Base-by-base conservation (phyloP, 805 yeast genomes). In the Scheffersomyces ergatensis region DNA sequence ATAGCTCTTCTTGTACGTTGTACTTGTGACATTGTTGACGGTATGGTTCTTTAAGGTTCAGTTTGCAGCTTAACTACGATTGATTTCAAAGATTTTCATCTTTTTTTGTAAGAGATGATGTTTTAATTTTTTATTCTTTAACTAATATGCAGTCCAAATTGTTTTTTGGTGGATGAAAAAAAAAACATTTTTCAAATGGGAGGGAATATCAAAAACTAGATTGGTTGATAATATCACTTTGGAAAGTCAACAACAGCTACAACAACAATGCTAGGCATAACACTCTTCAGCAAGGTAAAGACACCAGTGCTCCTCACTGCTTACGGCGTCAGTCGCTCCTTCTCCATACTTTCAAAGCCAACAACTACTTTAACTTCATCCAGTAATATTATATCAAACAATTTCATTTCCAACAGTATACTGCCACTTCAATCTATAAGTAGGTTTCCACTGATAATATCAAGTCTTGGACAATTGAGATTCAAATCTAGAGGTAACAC, bases 401-500 rank as follows among this genome's bases (percentile, higher is more conserved):
- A 15, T 29, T 14, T 15, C 5, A 14, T 29, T 14, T 14, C 18
- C 7, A 14, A 5, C 6, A 29, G 5, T 14, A 25, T 25, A 25
- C 11, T 25, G 14, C 29, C 29, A 9, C 8, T 7, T 25, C 29
- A 25, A 25, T 5, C 5, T 29, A 26, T 14, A 11, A 14, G 5
- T 14, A 26, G 40, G 13, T 40, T 36, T 25, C 32, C 46, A 2
- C 31, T 40, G 16, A 29, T 48, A n/a, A 37, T 32, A 25, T 34
- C 39, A 24, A 50, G 64, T 18, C 36, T 68, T 2, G 65, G 73
- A 21, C 84, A 78, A 51, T 67, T 57, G 62, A 65, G 97, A 73
- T 83, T 90, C 85, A 83, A 88, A 60, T 74, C 92, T 29, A 81
- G 96, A 67, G 98, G 99, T 65, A 85, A 88, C 68, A 88, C 96